phyloP scores from a whole-genome alignment of 805 yeast species.

The Lachancea thermotolerans region DNA sequence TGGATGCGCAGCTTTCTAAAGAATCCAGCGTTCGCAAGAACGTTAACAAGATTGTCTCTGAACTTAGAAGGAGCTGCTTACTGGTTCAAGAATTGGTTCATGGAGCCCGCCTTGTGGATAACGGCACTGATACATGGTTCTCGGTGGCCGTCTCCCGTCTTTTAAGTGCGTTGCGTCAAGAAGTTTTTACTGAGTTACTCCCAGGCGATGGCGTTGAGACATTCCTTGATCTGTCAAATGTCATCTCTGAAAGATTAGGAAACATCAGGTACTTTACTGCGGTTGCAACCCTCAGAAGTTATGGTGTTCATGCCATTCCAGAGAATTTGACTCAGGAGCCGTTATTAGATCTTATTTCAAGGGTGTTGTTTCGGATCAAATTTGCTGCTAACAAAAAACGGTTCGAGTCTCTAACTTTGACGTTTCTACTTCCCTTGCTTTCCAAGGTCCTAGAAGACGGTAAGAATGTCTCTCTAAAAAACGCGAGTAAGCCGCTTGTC shows the following conservation, averaged over 20 bases:
- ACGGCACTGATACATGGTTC: constrained; percentile 66
- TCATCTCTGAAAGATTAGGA: constrained; percentile 47
- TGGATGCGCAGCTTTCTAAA: constrained; percentile 53
- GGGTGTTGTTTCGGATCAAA: constrained; percentile 70
- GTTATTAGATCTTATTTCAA: constrained; percentile 46
- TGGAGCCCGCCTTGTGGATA: constrained; percentile 47
- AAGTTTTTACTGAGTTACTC: constrained; percentile 32
- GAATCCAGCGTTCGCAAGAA: constrained; percentile 52
- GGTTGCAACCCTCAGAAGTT: constrained; percentile 58
- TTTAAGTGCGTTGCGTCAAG: constrained; percentile 38
- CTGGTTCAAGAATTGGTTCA: constrained; percentile 49
- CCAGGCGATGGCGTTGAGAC: constrained; percentile 42
- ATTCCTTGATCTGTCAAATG: constrained; percentile 49
- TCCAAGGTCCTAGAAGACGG: constrained; percentile 63
- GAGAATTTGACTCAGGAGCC: constrained; percentile 45
- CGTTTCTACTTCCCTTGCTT: constrained; percentile 70
- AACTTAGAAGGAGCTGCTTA: constrained; percentile 43
- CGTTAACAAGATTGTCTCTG: constrained; percentile 35
- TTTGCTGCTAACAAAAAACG: constrained; percentile 67
- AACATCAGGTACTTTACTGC: constrained; percentile 51
- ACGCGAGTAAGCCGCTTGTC: constrained; percentile 43
- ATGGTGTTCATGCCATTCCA: constrained; percentile 40
- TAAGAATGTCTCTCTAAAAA: constrained; percentile 46
- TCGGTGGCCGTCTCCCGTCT: constrained; percentile 53
- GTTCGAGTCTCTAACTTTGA: constrained; percentile 59